Base-by-base conservation (phyloP, 2,329 filamentous ascomycete species). In the Curvularia verruculosa region DNA sequence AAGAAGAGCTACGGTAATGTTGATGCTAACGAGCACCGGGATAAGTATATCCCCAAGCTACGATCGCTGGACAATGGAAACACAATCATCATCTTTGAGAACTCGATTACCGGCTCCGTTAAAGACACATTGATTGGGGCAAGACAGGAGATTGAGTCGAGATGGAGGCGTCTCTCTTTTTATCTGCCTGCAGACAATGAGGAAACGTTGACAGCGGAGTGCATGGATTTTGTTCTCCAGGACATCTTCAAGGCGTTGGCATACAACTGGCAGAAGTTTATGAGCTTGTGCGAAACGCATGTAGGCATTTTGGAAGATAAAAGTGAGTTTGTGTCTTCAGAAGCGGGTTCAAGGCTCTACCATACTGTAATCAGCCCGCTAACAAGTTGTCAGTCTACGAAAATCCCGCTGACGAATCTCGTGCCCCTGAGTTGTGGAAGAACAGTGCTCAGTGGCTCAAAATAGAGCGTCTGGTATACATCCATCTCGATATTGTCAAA, bases 81-180 rank as follows among this genome's bases (percentile, higher is more conserved):
- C 56, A 81, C 81, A 0, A 80, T 84, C 53, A 82, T 85, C 52
- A 71, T 85, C 26, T 84, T 85, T 57, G 82, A 84, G 58, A 79
- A 81, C 46, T 81, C 81, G 0, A 77, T 81, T 26, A 80, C 79
- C 1, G 75, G 77, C 18, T 76, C 74, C 10, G 78, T 81, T 24
- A 75, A 80, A 36, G 80, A 84, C 60, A 84, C 82, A 1, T 60
- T 84, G 9, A 79, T 84, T 19, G 73, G 79, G 2, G 81, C 82
- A 3, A 75, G 82, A 13, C 77, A 81, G 43, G 79, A 83, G 54
- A 78, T 81, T 46, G 83, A 84, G 65, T 75, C 75, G n/a, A 75
- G 79, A n/a, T 84, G 83, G 82, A 77, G 82, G 8, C 73, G 82
- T 5, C 67, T 84, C 5, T 80, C 81, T 0, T 83, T 83, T 59